Conservation (phyloP, 371 early-diverging fungal species). For the Sporodiniella umbellata region DNA sequence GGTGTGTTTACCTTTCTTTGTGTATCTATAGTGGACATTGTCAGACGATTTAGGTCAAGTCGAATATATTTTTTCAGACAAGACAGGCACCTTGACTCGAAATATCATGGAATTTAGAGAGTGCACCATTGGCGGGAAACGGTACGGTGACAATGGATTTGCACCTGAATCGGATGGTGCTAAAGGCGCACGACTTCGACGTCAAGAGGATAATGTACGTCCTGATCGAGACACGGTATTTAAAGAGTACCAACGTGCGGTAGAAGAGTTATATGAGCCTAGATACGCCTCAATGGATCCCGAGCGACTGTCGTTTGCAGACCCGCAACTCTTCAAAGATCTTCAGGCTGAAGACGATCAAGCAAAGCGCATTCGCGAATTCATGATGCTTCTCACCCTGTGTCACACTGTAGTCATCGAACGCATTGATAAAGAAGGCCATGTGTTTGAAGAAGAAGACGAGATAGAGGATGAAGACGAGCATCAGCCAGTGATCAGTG, state of each 20-base stretch:
- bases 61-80: slow-evolving; percentile 95
- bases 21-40: slow-evolving; percentile 70
- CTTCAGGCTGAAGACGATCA: slow-evolving; percentile 25
- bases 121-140: slow-evolving; percentile 77
- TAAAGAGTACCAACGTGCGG: slow-evolving; percentile 50
- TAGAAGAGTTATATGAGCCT: slow-evolving; percentile 68
- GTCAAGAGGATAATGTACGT: slow-evolving; percentile 25
- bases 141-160: slow-evolving; percentile 78
- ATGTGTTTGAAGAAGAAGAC: slow-evolving; percentile 36
- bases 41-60: slow-evolving; percentile 96
- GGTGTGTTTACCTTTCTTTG: not conserved
- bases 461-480: slow-evolving; percentile 12
- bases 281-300: slow-evolving; percentile 67
- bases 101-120: slow-evolving; percentile 90
- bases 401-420: slow-evolving; percentile 96
- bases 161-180: slow-evolving; percentile 61
- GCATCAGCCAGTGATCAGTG: slow-evolving; percentile 10
- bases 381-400: slow-evolving; percentile 82
- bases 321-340: slow-evolving; percentile 73
- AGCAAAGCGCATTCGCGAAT: slow-evolving; percentile 68
- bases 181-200: slow-evolving; percentile 45
- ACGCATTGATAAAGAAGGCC: slow-evolving; percentile 50
- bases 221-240: slow-evolving; percentile 36
- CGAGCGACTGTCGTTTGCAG: slow-evolving; percentile 78
- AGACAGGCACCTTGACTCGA: slow-evolving; percentile 98